Base-by-base conservation (phyloP, 2,329 filamentous ascomycete species). In the Alternaria ethzedia region DNA sequence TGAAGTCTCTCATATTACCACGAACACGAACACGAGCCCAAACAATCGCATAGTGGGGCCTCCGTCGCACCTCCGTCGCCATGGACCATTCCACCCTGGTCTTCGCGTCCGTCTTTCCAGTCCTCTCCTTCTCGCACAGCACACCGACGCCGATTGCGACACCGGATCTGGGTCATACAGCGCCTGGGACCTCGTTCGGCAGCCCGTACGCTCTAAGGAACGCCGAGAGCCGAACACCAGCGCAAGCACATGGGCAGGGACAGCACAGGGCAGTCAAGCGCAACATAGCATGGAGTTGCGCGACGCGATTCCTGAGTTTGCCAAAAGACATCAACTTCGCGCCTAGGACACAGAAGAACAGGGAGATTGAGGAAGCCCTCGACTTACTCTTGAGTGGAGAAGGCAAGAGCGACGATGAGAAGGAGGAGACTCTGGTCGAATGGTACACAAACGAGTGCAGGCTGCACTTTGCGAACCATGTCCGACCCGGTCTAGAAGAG, bases 371-470 rank as follows among this genome's bases (percentile, higher is more conserved):
- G n/a, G 79, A 79, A 12, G 78, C 79, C 15, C 58, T 82, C 17
- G 57, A 62, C 13, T 81, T 78, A 60, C 63, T 82, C 59, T 66
- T 81, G 30, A 68, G 69, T 12, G 78, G 77, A 23, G 77, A 79
- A 23, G 76, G 78, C 17, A 75, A 64, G 55, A 73, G 65, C 44
- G 69, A 71, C 9, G 74, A 78, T 57, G 63, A 51, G 9, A 66
- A 66, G 44, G 75, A 80, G 54, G 72, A 78, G 51, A 68, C 70
- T 15, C 67, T 80, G 44, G 64, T 80, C 25, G 78, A 82, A n/a
- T 85, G 83, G 83, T 85, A 83, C 60, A 78, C 74, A 6, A 78
- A 82, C 49, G 82, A 84, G 61, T 79, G 82, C 54, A 71, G 77
- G 25, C 62, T 78, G 15, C 81, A 84, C 64, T 84, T 83, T 70